Evolutionary conservation across 2,329 filamentous ascomycete genomes (phyloP).

Genomic region (Magnaporthales sp.): DNA sequence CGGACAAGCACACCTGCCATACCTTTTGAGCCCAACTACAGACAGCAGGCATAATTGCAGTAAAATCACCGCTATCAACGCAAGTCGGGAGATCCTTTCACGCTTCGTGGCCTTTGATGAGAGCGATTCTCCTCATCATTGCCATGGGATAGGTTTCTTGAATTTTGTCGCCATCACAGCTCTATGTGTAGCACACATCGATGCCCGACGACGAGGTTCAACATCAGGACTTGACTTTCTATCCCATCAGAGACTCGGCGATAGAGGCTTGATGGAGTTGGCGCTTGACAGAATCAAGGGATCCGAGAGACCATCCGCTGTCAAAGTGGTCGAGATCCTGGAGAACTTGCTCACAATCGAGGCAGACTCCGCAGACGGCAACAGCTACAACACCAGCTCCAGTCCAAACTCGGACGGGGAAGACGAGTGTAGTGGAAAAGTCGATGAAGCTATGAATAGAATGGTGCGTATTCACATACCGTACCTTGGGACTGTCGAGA

Average conservation of each 20-base stretch:
- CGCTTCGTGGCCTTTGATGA: conserved; percentile 28
- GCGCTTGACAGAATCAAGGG: conserved; percentile 23
- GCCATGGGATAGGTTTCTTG: conserved; percentile 32
- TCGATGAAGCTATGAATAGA: conserved; percentile 8
- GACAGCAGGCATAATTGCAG: conserved; percentile 23
- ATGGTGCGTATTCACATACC: conserved; percentile 28
- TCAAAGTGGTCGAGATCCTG: conserved; percentile 23
- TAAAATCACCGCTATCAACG: conserved; percentile 28
- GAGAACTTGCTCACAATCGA: conserved; percentile 29
- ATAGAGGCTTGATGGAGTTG: conserved; percentile 31
- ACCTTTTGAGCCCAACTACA: conserved; percentile 24
- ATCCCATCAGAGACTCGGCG: conserved; percentile 29
- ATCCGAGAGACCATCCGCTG: conserved; percentile 17
- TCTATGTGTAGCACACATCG: conserved; percentile 32
- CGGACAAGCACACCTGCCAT: conserved; percentile 34
- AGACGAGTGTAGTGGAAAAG: conserved; percentile 11
- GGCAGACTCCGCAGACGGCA: conserved; percentile 20
- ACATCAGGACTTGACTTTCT: conserved; percentile 19
- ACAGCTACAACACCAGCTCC: conserved; percentile 16
- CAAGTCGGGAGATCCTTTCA: conserved; percentile 31
- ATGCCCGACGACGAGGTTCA: conserved; percentile 18
- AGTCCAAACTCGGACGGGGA: conserved; percentile 11
- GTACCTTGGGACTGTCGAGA: conserved; percentile 29
- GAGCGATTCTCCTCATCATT: conserved; percentile 24
- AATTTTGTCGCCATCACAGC: conserved; percentile 28